A percentile compares a stretch with the other conserved stretches of the same genome.
These are phyloP conservation scores for Pelargonium australe DNA, from an alignment of 441 rosid species.

Conservation along the genomic window DNA sequence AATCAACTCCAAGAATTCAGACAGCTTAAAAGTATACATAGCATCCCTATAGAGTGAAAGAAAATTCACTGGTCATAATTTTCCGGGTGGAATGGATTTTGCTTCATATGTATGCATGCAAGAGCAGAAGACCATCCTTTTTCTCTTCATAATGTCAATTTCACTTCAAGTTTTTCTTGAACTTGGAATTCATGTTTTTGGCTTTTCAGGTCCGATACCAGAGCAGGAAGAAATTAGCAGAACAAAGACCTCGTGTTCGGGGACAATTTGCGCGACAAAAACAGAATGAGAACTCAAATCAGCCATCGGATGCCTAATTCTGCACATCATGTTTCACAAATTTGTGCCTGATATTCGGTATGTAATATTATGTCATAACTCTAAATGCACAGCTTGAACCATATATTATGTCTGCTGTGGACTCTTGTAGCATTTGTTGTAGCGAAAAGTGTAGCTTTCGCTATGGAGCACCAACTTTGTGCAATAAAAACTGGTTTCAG, in stretches of 20 bases:
- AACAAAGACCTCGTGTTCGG: conserved; percentile 19
- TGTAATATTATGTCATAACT: conserved; percentile 1
- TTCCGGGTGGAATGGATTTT: neutral
- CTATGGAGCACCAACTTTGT: neutral
- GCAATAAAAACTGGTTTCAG: neutral
- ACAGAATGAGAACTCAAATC: neutral
- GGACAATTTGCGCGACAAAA: conserved; percentile 20
- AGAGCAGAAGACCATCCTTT: too few relatives aligned
- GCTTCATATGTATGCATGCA: too few relatives aligned
- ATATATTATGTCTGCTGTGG: conserved; percentile 11
- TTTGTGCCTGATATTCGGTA: neutral
- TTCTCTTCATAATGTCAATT: too few relatives aligned
- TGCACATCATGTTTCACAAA: neutral
- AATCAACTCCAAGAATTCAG: too few relatives aligned
- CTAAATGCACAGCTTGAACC: conserved; percentile 9
- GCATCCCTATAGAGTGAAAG: too few relatives aligned
- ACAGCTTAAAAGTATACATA: too few relatives aligned
- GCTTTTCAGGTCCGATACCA: conserved; percentile 18
- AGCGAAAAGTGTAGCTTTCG: neutral
- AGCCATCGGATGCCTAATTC: neutral
- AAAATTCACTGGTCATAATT: neutral
- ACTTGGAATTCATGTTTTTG: neutral
- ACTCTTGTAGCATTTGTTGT: conserved; percentile 1
- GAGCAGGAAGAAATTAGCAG: conserved; percentile 20
- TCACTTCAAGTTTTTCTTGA: neutral